Evolutionary conservation across 164 flowering plant genomes (phyloP).

Genomic region (Chimonanthus praecox): DNA sequence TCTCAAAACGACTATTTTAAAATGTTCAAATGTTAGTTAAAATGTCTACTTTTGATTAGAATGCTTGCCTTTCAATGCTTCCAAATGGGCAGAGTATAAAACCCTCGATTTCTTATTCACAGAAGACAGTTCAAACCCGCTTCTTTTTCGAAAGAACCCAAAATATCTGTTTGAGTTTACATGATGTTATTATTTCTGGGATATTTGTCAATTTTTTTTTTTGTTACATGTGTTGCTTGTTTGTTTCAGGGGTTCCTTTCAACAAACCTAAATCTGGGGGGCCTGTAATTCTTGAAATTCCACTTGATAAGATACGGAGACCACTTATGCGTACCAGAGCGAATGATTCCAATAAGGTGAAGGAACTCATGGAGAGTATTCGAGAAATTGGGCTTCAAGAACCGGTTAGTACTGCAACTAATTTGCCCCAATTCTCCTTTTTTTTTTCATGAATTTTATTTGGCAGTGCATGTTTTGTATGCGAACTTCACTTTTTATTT

Average conservation of each 20-base stretch:
- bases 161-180: not conserved
- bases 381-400: constrained; percentile 83
- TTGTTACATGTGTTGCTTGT: not conserved
- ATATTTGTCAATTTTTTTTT: not conserved
- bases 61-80: too few relatives aligned
- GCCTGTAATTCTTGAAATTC: constrained; percentile 74
- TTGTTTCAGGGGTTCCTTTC: constrained; percentile 27
- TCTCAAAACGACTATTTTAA: too few relatives aligned
- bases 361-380: constrained; percentile 93
- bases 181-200: not conserved
- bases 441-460: not conserved
- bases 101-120: not conserved
- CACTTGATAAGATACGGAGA: constrained; percentile 73
- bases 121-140: not conserved
- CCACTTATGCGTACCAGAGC: constrained; percentile 83
- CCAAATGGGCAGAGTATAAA: not conserved
- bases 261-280: constrained; percentile 36
- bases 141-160: not conserved
- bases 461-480: too few relatives aligned
- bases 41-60: too few relatives aligned
- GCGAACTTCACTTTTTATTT: too few relatives aligned
- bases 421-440: not conserved
- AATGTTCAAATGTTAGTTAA: too few relatives aligned
- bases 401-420: constrained; percentile 37
- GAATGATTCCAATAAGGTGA: constrained; percentile 74